These are phyloP conservation scores for Amaranthus hypochondriacus DNA, from an alignment of 148 eudicot species.

Conservation along the genomic window DNA sequence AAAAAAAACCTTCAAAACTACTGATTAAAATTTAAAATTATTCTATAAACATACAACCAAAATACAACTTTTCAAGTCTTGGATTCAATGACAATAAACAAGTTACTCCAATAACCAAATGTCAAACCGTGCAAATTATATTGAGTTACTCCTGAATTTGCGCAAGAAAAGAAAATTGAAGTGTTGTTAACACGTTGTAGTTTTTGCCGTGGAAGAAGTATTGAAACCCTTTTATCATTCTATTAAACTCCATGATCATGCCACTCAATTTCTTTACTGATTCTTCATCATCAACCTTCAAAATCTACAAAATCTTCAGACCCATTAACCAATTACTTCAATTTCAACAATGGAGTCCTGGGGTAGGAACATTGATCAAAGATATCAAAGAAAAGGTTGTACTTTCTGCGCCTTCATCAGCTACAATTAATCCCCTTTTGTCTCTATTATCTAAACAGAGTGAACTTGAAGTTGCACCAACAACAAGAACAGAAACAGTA, in stretches of 20 bases:
- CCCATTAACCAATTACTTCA: neutral
- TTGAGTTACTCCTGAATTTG: too few species aligned
- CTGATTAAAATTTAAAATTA: too few species aligned
- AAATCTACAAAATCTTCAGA: conserved; percentile 6
- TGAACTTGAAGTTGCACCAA: conserved; percentile 3
- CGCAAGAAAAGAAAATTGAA: neutral
- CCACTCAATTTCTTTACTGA: conserved; percentile 2
- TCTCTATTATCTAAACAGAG: neutral
- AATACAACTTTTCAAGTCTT: too few species aligned
- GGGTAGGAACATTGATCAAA: conserved; percentile 26
- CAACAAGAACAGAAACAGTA: neutral
- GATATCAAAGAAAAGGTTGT: conserved; percentile 27
- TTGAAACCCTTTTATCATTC: conserved; percentile 1
- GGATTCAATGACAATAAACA: too few species aligned
- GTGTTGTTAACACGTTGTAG: conserved; percentile 20
- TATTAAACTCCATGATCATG: conserved; percentile 13
- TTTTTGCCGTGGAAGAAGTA: conserved; percentile 3
- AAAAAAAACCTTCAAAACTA: too few species aligned
- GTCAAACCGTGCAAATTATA: too few species aligned
- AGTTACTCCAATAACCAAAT: too few species aligned
- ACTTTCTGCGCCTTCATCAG: conserved; percentile 15
- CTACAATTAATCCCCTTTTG: neutral
- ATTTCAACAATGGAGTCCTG: conserved; percentile 27
- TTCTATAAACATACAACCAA: too few species aligned
- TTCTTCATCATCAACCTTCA: conserved; percentile 3